Conservation (phyloP, 129 eudicot genomes). For the Flaveria brownii region DNA sequence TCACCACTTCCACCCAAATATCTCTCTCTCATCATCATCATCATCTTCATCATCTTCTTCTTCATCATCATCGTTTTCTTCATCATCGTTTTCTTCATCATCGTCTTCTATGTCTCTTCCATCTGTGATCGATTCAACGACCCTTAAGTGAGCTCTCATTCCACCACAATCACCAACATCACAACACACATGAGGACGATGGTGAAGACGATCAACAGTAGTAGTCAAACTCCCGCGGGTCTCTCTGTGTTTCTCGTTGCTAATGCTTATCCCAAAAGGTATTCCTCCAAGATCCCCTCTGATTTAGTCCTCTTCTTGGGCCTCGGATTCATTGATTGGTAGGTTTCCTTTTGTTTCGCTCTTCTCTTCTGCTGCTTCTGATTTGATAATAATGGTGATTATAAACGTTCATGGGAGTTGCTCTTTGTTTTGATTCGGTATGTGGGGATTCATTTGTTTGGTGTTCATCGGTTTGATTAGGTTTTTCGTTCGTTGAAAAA, state of each 20-base stretch:
- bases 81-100: background rate
- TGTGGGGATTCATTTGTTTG: slow-evolving; percentile 37
- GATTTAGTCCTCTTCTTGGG: slow-evolving; percentile 93
- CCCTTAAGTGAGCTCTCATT: slow-evolving; percentile 12
- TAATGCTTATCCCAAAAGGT: slow-evolving; percentile 87
- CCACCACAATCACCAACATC: background rate
- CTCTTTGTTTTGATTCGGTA: slow-evolving; percentile 38
- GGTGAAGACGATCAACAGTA: slow-evolving; percentile 53
- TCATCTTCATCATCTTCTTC: background rate
- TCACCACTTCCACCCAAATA: slow-evolving; percentile 26
- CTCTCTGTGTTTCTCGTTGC: slow-evolving; percentile 64
- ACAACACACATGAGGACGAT: slow-evolving; percentile 51
- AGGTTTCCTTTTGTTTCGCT: slow-evolving; percentile 8
- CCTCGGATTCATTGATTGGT: slow-evolving; percentile 94
- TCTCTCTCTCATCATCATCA: background rate
- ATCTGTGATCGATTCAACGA: background rate
- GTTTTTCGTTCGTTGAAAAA: slow-evolving; percentile 2
- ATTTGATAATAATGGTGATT: background rate
- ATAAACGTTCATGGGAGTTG: slow-evolving; percentile 18
- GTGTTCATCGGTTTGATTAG: background rate
- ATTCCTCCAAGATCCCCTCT: slow-evolving; percentile 93
- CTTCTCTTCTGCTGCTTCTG: background rate
- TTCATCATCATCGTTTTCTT: background rate
- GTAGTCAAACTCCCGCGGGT: slow-evolving; percentile 32
- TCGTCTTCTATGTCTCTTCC: slow-evolving; percentile 27